Evolutionary conservation across 2,329 filamentous ascomycete species (phyloP), one percentile per base, ranked within the genome.

Genomic region (Graphium sp.): DNA sequence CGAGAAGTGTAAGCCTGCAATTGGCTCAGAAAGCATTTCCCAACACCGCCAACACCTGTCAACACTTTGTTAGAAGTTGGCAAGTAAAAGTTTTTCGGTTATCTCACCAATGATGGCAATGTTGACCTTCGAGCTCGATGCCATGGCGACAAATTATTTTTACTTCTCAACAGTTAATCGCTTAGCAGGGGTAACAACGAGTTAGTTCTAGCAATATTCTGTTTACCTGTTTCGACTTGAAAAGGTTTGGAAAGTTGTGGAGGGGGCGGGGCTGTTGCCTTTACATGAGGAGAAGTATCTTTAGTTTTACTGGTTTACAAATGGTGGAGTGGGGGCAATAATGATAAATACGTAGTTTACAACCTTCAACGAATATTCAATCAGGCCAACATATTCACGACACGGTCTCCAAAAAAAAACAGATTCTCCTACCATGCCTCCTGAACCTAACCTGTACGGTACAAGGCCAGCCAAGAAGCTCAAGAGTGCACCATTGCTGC

Each of bases 21-120:
- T 55, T 95, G 89, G 40, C 64, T 62, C 37, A 95, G 70, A 62
- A 95, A 94, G 56, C 72, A 73, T 54, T 85, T 85, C 45, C 89
- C 89, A 36, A 95, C 89, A 38, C 87, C 87, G 41, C 89, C 89
- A 42, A 79, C 80, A 46, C 89, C 85, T 91, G 45, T 38, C 22
- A 41, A 10, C 32, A 12, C 18, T 8, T 20, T 19, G 22, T 28
- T 31, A 30, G 32, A n/a, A 12, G n/a, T 24, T 7, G 22, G 11
- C 15, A 6, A 24, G 22, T 5, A 25, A 6, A n/a, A n/a, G n/a
- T n/a, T n/a, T 16, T 12, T 11, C 7, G 6, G 8, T 20, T 18
- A 9, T 17, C 20, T 16, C 29, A 62, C 58, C 58, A 37, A 67
- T 65, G 20, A 68, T 51, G 41, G 62, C 63, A 46, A 68, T 59